These are phyloP conservation scores for Phyllosticta citriasiana DNA, from an alignment of 2,329 filamentous ascomycete species.

Conservation along the genomic window DNA sequence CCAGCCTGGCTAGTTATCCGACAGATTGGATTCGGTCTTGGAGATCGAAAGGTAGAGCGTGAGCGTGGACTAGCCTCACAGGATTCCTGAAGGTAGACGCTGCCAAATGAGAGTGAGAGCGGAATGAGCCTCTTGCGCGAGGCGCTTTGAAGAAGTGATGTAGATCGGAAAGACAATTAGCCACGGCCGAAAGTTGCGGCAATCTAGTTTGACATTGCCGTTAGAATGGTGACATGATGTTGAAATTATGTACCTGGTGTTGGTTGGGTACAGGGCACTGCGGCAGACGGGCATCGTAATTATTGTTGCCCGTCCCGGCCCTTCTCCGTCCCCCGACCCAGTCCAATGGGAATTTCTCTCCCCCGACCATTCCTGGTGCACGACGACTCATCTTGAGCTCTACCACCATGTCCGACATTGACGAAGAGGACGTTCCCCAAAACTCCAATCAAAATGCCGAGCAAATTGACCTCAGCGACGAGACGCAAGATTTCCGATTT, in stretches of 20 bases:
- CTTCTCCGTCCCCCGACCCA: neutral
- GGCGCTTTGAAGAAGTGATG: neutral
- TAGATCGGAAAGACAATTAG: neutral
- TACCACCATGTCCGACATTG: conserved; percentile 5
- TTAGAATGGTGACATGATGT: no score
- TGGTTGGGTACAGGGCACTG: no score
- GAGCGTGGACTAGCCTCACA: neutral
- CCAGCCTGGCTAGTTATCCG: conserved; percentile 59
- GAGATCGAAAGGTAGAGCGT: conserved; percentile 5
- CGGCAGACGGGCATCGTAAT: no score
- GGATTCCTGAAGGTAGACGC: neutral
- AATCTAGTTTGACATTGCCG: no score
- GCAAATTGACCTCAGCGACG: conserved; percentile 55
- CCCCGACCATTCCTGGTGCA: neutral
- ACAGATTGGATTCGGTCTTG: conserved; percentile 11
- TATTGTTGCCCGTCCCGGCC: no score
- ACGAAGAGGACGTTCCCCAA: conserved; percentile 4
- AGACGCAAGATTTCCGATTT: conserved; percentile 78
- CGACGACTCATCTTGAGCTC: no score
- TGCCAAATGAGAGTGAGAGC: no score
- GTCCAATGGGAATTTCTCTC: neutral
- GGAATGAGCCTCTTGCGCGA: no score
- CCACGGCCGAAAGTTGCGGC: no score
- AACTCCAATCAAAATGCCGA: conserved; percentile 4
- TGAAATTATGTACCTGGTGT: no score